Evolutionary conservation across 441 rosid genomes (phyloP).

Genomic region (Populus hybrid): DNA sequence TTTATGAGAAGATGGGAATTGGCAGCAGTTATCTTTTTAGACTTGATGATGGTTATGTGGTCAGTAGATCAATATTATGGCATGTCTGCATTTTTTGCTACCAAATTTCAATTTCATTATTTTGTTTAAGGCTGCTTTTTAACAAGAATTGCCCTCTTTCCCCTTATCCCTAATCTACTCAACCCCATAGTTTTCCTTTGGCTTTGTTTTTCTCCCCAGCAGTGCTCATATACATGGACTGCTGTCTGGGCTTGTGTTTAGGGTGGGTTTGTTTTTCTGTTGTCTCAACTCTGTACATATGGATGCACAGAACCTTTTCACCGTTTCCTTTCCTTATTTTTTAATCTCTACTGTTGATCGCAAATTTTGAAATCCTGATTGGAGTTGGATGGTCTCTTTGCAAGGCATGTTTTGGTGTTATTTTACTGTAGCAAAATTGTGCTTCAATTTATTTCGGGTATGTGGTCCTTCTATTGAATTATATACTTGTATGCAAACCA

Average conservation of each 20-base stretch:
- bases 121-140: neutral
- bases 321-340: neutral
- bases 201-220: neutral
- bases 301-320: neutral
- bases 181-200: neutral
- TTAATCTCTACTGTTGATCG: neutral
- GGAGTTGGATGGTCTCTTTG: neutral
- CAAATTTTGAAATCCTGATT: neutral
- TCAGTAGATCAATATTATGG: conserved; percentile 31
- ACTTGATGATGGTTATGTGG: conserved; percentile 99
- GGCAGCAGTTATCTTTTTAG: conserved; percentile 99
- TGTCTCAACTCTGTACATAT: neutral
- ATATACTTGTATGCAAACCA: neutral
- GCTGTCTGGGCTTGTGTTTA: neutral
- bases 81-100: neutral
- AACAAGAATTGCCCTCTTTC: neutral
- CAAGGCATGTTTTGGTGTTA: neutral
- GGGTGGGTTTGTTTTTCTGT: neutral
- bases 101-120: neutral
- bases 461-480: neutral
- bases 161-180: neutral
- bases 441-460: neutral
- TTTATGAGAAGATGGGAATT: conserved; percentile 97
- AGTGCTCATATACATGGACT: neutral
- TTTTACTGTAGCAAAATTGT: neutral